These are phyloP conservation scores for Boechera divaricarpa DNA, from an alignment of 345 rosid species.

Conservation along the genomic window DNA sequence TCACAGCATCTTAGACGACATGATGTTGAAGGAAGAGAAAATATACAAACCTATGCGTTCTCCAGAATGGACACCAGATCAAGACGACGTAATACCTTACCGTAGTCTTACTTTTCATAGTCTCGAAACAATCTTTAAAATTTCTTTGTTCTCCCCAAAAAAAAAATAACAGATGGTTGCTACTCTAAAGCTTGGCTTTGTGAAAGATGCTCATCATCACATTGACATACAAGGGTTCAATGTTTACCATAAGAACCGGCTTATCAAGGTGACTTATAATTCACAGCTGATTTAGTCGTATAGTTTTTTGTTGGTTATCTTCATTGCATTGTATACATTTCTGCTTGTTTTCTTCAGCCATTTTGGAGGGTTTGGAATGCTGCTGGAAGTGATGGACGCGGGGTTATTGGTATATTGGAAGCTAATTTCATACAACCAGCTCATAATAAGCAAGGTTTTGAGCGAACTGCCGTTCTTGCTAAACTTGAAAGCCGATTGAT, in stretches of 20 bases:
- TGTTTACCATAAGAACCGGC: slow-evolving; percentile 82
- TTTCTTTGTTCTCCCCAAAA: background rate
- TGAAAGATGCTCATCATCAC: slow-evolving; percentile 76
- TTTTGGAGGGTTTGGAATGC: slow-evolving; percentile 92
- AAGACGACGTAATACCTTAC: slow-evolving; percentile 44
- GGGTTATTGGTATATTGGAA: slow-evolving; percentile 80
- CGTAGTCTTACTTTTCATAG: background rate
- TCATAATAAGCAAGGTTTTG: slow-evolving; percentile 89
- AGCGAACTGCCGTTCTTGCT: slow-evolving; percentile 62
- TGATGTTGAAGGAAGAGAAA: slow-evolving; percentile 54
- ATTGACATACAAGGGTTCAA: slow-evolving; percentile 83
- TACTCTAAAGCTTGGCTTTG: slow-evolving; percentile 65
- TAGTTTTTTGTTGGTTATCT: background rate
- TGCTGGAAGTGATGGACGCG: slow-evolving; percentile 85
- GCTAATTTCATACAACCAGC: slow-evolving; percentile 88
- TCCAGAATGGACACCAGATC: slow-evolving; percentile 38
- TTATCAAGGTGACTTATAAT: slow-evolving; percentile 61
- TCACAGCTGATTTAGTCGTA: background rate
- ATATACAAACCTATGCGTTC: slow-evolving; percentile 57
- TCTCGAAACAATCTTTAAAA: background rate
- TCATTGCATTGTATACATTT: background rate
- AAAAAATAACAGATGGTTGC: slow-evolving; percentile 55
- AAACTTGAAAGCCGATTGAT: slow-evolving; percentile 61
- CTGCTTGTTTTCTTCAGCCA: slow-evolving; percentile 53
- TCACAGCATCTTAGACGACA: slow-evolving; percentile 63